phyloP scores from a whole-genome alignment of 2,329 filamentous ascomycete genomes.

The Orbilia oligospora region DNA sequence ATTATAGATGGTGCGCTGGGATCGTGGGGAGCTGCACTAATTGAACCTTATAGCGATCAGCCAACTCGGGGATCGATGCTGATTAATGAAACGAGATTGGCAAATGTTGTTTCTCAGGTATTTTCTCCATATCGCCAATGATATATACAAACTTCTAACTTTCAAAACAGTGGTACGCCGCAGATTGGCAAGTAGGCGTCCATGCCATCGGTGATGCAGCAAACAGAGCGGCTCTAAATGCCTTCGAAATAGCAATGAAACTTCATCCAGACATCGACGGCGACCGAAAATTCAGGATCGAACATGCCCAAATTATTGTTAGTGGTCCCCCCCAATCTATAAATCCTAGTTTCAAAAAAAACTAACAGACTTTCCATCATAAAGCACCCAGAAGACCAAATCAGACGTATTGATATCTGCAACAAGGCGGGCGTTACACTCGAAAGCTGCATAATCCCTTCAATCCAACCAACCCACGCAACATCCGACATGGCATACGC shows the following conservation, averaged over 20 bases:
- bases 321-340: neutral
- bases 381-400: slow-evolving; percentile 73
- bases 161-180: slow-evolving; percentile 72
- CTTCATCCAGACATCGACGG: slow-evolving; percentile 72
- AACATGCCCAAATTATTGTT: slow-evolving; percentile 78
- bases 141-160: neutral
- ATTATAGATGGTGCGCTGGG: slow-evolving; percentile 77
- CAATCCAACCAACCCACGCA: slow-evolving; percentile 80
- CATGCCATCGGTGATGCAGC: slow-evolving; percentile 81
- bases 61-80: slow-evolving; percentile 76
- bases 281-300: slow-evolving; percentile 75
- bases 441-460: slow-evolving; percentile 75
- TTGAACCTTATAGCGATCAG: slow-evolving; percentile 79
- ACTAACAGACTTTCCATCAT: neutral
- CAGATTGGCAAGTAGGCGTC: slow-evolving; percentile 78
- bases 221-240: slow-evolving; percentile 76
- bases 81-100: slow-evolving; percentile 75
- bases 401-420: slow-evolving; percentile 68
- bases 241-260: slow-evolving; percentile 70
- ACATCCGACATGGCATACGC: slow-evolving; percentile 81
- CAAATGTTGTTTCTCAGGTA: slow-evolving; percentile 31
- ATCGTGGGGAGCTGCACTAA: slow-evolving; percentile 79
- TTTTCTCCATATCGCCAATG: neutral
- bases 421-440: slow-evolving; percentile 61
- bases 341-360: neutral